A percentile compares a stretch with the other conserved stretches of the same genome.
Conservation (phyloP, 768 basidiomycete species). For the Hypholoma sublateritium region DNA sequence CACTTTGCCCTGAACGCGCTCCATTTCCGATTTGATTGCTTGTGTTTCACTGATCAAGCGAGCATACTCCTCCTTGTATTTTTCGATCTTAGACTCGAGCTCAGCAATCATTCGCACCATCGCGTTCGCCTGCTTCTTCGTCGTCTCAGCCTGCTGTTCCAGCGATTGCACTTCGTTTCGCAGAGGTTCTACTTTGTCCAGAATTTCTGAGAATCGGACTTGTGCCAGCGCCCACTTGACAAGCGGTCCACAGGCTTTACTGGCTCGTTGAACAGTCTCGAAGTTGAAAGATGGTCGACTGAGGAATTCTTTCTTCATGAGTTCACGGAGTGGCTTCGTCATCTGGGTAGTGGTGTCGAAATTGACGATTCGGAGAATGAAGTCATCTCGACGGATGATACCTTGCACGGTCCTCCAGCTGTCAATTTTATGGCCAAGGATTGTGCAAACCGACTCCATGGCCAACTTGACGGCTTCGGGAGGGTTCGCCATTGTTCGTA, state of each 20-base stretch:
- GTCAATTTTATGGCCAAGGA: conserved; percentile 96
- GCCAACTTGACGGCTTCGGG: conserved; percentile 97
- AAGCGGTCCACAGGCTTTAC: conserved; percentile 95
- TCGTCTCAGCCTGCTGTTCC: conserved; percentile 91
- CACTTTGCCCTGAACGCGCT: conserved; percentile 94
- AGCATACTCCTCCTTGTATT: conserved; percentile 97
- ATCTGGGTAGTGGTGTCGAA: conserved; percentile 92
- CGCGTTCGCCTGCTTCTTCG: conserved; percentile 87
- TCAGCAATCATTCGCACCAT: conserved; percentile 93
- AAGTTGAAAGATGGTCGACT: conserved; percentile 91
- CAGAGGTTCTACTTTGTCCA: conserved; percentile 95
- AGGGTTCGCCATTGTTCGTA: conserved; percentile 96
- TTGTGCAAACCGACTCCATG: conserved; percentile 97
- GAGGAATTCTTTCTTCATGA: conserved; percentile 92
- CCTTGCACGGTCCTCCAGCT: conserved; percentile 95
- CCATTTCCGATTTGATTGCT: conserved; percentile 97
- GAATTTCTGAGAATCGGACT: conserved; percentile 94
- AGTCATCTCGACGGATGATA: conserved; percentile 95
- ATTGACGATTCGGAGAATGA: conserved; percentile 92
- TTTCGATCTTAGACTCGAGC: conserved; percentile 87
- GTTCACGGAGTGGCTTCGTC: conserved; percentile 84
- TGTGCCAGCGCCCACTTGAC: conserved; percentile 99
- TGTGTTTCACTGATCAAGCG: conserved; percentile 95
- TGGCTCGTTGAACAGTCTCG: conserved; percentile 92
- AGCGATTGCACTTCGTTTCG: conserved; percentile 94